Evolutionary conservation across 352 stramenopile genomes (phyloP), one percentile per base, ranked within the genome.

Genomic region (Phytophthora brassicae): DNA sequence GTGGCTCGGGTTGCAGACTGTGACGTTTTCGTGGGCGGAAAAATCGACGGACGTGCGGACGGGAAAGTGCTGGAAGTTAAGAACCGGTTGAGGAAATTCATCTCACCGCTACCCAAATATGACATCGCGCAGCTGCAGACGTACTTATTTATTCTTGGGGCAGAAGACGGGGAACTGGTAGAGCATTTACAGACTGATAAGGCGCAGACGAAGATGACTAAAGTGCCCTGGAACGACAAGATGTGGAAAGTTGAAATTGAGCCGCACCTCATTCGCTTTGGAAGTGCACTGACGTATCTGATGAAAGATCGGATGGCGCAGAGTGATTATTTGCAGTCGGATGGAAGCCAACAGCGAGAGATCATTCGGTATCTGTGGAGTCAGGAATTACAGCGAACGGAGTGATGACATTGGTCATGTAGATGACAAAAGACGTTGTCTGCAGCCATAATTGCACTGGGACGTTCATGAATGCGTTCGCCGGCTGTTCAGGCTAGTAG

Each of bases 21-120:
- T 56, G 64, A 86, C 17, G 69, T 95, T 46, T 60, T 88, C 5
- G 80, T 95, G 16, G 86, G 86, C n/a, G 86, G 86, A 17, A 90
- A 91, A 50, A 92, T 95, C 57, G 86, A 95, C 62, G 86, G 86
- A 19, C 75, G 74, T 55, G 75, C 73, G 2, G 82, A 89, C 56
- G 81, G 81, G 46, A 91, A 84, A 35, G 84, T 95, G 16, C 78
- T 95, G 43, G 86, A 95, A 50, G 84, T 95, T 33, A 95, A 95
- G 69, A 95, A 95, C 67, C 73, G 86, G 43, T 50, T 95, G 54
- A 78, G 70, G 31, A 50, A 58, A 12, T 95, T 95, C 65, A 75
- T 91, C 22, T 74, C 64, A 23, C 86, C 86, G 11, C 60, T 95
- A 53, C 86, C 86, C 6, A 77, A 72, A 60, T 95, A 95, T 63